A percentile compares a stretch with the other conserved stretches of the same genome.
phyloP scores from a whole-genome alignment of 441 rosid genomes.

The Jatropha podagrica region DNA sequence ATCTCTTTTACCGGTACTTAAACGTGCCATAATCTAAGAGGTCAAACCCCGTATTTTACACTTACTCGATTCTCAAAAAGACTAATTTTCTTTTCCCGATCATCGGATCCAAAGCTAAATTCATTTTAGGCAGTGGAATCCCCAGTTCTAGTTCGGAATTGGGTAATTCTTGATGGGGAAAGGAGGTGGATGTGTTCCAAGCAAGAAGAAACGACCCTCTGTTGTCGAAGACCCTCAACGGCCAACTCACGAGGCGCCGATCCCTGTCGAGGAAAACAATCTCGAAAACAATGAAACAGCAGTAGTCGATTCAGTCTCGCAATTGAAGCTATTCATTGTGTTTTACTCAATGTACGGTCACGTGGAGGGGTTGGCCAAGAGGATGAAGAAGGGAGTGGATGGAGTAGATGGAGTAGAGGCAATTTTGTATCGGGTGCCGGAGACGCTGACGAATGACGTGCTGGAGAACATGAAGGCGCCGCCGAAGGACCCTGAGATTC shows the following conservation, averaged over 20 bases:
- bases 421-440: slow-evolving; percentile 63
- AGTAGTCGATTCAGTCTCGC: slow-evolving; percentile 2
- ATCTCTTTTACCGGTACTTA: neutral
- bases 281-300: slow-evolving; percentile 9
- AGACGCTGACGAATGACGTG: slow-evolving; percentile 66
- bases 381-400: slow-evolving; percentile 89
- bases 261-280: slow-evolving; percentile 39
- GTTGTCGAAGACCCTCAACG: slow-evolving; percentile 32
- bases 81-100: neutral
- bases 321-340: slow-evolving; percentile 59
- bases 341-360: slow-evolving; percentile 96
- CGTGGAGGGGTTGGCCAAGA: slow-evolving; percentile 83
- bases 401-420: slow-evolving; percentile 75
- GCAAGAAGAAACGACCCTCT: slow-evolving; percentile 69
- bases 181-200: slow-evolving; percentile 96
- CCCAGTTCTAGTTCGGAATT: slow-evolving; percentile 8
- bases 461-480: slow-evolving; percentile 80
- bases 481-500: slow-evolving; percentile 48
- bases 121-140: neutral
- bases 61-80: neutral
- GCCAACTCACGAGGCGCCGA: slow-evolving; percentile 34
- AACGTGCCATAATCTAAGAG: neutral
- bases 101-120: neutral
- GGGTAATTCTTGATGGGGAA: slow-evolving; percentile 65
- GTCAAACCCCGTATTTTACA: neutral